Conservation (phyloP, 495 filamentous ascomycete genomes). For the Stereocaulon alpinum region DNA sequence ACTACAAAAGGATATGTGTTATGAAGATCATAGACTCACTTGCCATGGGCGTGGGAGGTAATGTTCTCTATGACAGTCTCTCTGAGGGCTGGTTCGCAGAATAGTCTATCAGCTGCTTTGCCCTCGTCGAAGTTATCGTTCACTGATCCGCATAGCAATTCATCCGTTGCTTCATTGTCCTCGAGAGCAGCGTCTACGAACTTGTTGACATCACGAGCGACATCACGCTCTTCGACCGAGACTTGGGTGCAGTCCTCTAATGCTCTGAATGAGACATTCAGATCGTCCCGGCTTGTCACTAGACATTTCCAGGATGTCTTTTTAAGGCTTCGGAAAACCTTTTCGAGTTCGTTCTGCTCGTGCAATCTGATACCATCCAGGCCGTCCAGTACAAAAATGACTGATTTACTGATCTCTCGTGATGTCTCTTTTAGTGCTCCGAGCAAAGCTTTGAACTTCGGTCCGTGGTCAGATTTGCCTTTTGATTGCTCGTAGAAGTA, state of each 20-base stretch:
- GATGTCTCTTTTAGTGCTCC: neutral
- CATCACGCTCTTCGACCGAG: neutral
- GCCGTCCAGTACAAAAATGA: neutral
- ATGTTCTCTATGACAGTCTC: neutral
- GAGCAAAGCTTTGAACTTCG: neutral
- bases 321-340: neutral
- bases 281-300: neutral
- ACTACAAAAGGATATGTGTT: neutral
- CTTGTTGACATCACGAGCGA: neutral
- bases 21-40: neutral
- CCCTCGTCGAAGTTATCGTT: too few species aligned
- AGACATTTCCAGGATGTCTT: neutral
- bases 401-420: neutral
- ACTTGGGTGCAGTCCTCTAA: neutral
- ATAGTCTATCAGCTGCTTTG: neutral
- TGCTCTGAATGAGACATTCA: neutral
- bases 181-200: neutral
- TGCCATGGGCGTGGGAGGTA: constrained; percentile 1
- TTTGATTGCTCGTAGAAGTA: neutral
- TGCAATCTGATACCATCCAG: neutral
- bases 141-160: too few species aligned
- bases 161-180: neutral
- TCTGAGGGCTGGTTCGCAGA: neutral
- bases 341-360: neutral
- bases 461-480: neutral